A percentile compares a stretch with the other conserved stretches of the same genome.
These are phyloP conservation scores for Hypoxylon perforatum DNA, from an alignment of 495 filamentous ascomycete genomes.

Conservation along the genomic window DNA sequence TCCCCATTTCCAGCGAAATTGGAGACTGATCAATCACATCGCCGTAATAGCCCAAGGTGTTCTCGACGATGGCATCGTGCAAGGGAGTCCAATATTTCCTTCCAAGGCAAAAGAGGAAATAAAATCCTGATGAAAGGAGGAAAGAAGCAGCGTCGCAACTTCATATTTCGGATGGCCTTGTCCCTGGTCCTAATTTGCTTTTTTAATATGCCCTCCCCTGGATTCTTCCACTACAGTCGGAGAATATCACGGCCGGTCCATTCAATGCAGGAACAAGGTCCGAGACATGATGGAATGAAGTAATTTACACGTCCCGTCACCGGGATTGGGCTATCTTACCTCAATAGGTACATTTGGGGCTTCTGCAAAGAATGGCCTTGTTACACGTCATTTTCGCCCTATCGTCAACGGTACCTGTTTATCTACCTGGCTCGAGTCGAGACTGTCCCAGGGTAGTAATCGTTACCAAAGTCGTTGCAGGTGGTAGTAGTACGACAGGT, in stretches of 20 bases:
- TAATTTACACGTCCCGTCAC: conserved; percentile 33
- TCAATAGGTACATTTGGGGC: conserved; percentile 17
- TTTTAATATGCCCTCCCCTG: conserved; percentile 39
- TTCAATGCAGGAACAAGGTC: conserved; percentile 42
- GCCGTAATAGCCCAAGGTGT: conserved; percentile 12
- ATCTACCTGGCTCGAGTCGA: conserved; percentile 24
- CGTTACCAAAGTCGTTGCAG: conserved; percentile 13
- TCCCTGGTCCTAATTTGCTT: conserved; percentile 44
- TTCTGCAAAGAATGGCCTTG: conserved; percentile 40
- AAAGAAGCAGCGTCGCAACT: conserved; percentile 33
- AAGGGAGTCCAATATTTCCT: conserved; percentile 28
- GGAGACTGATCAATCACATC: conserved; percentile 40
- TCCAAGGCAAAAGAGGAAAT: conserved; percentile 23
- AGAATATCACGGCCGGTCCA: conserved; percentile 31
- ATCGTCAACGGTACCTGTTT: conserved; percentile 9
- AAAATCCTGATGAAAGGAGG: conserved; percentile 4
- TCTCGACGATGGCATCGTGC: conserved; percentile 12
- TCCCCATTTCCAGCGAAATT: conserved; percentile 33
- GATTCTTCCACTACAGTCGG: conserved; percentile 27
- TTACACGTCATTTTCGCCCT: conserved; percentile 38
- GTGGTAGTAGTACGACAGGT: conserved; percentile 9
- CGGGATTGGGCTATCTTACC: conserved; percentile 29
- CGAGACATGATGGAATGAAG: conserved; percentile 39
- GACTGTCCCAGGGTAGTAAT: conserved; percentile 17
- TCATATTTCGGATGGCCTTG: conserved; percentile 38